Evolutionary conservation across 202 grass and related monocot genomes (phyloP).

Genomic region (Carex arenaria): DNA sequence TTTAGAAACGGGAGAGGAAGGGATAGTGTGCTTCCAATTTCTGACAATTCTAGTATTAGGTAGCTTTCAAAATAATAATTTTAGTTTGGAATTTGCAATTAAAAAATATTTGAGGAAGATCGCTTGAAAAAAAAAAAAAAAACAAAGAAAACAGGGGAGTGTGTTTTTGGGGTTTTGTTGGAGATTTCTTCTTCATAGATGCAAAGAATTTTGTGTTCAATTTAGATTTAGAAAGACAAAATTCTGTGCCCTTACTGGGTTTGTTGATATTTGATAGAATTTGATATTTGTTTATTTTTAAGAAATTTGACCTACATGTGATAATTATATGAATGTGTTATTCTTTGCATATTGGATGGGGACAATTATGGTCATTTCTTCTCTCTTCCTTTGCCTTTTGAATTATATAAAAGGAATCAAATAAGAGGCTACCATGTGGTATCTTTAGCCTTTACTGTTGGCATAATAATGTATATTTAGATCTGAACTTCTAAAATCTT

Average conservation of each 20-base stretch:
- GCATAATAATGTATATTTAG: background rate
- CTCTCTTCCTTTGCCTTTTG: background rate
- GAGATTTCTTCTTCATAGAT: slow-evolving; percentile 20
- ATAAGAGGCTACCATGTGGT: slow-evolving; percentile 12
- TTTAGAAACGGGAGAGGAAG: slow-evolving; percentile 53
- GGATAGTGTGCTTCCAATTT: slow-evolving; percentile 57
- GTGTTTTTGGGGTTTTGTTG: slow-evolving; percentile 21
- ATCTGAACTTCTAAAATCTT: background rate
- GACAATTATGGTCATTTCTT: background rate
- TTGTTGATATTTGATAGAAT: slow-evolving; percentile 20
- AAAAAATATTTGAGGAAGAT: slow-evolving; percentile 24
- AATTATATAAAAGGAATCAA: slow-evolving; percentile 1
- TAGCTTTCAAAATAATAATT: slow-evolving; percentile 23
- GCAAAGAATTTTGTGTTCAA: slow-evolving; percentile 1
- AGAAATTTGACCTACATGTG: background rate
- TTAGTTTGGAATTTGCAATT: slow-evolving; percentile 2
- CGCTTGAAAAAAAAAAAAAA: background rate
- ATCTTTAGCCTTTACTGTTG: slow-evolving; percentile 13
- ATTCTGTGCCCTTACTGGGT: slow-evolving; percentile 6
- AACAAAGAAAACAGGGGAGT: slow-evolving; percentile 2
- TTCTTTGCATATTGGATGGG: background rate
- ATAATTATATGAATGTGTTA: background rate
- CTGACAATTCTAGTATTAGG: slow-evolving; percentile 21
- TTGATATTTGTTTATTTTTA: background rate
- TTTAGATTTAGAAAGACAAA: slow-evolving; percentile 14